Evolutionary conservation across 75 land plant species (phyloP).

Genomic region (Selaginella moellendorffii): DNA sequence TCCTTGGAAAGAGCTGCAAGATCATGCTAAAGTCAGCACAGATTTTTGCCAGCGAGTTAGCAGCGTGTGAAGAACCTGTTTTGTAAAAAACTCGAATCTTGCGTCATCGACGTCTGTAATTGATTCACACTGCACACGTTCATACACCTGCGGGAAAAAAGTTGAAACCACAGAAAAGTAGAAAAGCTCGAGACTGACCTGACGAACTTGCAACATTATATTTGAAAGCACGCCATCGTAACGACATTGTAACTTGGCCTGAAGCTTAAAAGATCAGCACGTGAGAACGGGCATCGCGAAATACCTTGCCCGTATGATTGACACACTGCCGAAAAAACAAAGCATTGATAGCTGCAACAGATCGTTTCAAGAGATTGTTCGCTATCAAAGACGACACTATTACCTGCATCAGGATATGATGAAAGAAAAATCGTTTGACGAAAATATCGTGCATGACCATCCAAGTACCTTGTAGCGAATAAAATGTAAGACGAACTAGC

Average conservation of each 20-base stretch:
- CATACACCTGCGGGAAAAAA: conserved; percentile 51
- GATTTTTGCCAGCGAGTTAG: too few species aligned
- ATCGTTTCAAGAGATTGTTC: background rate
- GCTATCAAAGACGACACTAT: background rate
- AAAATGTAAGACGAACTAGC: background rate
- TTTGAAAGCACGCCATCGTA: conserved; percentile 70
- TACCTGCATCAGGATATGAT: conserved; percentile 64
- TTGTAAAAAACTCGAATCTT: conserved; percentile 57
- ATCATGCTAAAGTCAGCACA: background rate
- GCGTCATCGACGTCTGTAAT: conserved; percentile 58
- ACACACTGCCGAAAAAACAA: conserved; percentile 49
- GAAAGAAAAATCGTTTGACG: conserved; percentile 71
- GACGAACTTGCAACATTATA: conserved; percentile 61
- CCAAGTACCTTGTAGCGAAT: conserved; percentile 44
- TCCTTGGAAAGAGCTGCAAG: conserved; percentile 64
- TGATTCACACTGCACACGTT: conserved; percentile 48
- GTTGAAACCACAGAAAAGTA: too few species aligned
- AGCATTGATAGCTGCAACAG: conserved; percentile 49
- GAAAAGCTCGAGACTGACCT: conserved; percentile 59
- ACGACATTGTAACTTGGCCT: conserved; percentile 48
- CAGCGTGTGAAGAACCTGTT: conserved; percentile 36
- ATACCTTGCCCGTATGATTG: conserved; percentile 80
- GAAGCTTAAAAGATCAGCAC: background rate
- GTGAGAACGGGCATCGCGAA: too few species aligned
- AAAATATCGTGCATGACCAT: conserved; percentile 67